Evolutionary conservation across 495 filamentous ascomycete species (phyloP).

Genomic region (Penicillium antarcticum): DNA sequence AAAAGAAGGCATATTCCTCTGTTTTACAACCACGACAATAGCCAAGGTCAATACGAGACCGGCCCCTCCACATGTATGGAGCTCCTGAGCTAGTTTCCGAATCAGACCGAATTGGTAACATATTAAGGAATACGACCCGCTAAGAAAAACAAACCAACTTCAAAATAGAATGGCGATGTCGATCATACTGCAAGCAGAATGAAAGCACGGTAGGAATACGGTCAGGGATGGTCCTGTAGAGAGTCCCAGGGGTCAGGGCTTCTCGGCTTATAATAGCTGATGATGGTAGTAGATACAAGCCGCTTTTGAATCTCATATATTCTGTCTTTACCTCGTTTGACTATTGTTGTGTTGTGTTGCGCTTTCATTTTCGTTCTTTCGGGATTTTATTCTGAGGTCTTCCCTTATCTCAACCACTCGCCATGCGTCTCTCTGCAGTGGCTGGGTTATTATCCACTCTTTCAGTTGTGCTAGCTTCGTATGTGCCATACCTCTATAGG

Average conservation of each 20-base stretch:
- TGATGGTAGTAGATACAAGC: not conserved
- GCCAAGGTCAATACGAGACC: not conserved
- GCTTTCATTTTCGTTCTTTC: not conserved
- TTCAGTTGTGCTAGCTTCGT: slow-evolving; percentile 17
- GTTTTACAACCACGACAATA: too few relatives aligned
- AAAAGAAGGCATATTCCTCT: too few relatives aligned
- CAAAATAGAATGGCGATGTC: not conserved
- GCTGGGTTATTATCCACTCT: slow-evolving; percentile 15
- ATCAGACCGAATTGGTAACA: not conserved
- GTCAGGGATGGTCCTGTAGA: not conserved
- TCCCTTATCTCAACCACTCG: not conserved
- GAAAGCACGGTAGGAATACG: not conserved
- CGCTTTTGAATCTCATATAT: not conserved
- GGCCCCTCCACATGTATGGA: not conserved
- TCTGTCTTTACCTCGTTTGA: not conserved
- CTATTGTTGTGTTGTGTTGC: not conserved
- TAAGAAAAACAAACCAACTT: not conserved
- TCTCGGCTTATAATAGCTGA: slow-evolving; percentile 2
- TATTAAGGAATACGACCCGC: not conserved
- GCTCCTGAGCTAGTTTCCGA: not conserved
- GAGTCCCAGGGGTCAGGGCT: not conserved
- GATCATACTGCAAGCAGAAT: not conserved
- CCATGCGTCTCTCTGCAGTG: slow-evolving; percentile 18
- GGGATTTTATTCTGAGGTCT: not conserved
- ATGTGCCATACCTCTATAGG: slow-evolving; percentile 1